Base-by-base conservation (phyloP, 1,284 basidiomycete genomes). In the Ganoderma lucidum region DNA sequence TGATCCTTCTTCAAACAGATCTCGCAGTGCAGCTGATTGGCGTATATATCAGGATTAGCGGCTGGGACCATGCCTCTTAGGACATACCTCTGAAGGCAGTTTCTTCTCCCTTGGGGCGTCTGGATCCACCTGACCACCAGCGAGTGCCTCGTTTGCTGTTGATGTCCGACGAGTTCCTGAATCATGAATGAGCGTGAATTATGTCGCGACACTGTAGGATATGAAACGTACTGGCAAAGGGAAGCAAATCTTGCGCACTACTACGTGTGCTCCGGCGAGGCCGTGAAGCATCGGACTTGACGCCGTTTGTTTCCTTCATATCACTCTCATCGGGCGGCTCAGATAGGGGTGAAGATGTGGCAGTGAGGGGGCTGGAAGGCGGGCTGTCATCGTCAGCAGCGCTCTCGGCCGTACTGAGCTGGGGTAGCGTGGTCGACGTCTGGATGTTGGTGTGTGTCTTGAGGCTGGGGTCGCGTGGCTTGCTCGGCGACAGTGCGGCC, bases 1-100 rank as follows among this genome's bases (percentile, higher is more conserved):
- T 91, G 89, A 78, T 97, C 93, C 78, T 94, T 95, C 80, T 92
- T 92, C 72, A 93, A 88, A 80, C 96, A 98, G 59, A 98, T 90
- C 82, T 98, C 96, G 81, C 96, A 98, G 67, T 90, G 89, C 88
- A 86, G 84, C 86, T 87, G 78, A 19, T 23, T 12, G 28, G 14
- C 44, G 42, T 37, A 37, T 32, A 56, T 19, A 41, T 45, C 23
- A 64, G 63, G 28, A 23, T n/a, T 30, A 30, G n/a, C 37, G 19
- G 42, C 17, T 48, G 10, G 37, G 53, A 44, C 32, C 58, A 55
- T 55, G 56, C 8, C 32, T 62, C 62, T 15, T 12, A 5, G n/a
- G 39, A 51, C 76, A 63, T 62, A 78, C 78, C 70, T 78, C 78
- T 9, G 73, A 45, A n/a, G 74, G 67, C 15, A 66, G 45, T 23